phyloP scores from a whole-genome alignment of 495 filamentous ascomycete genomes.

The Penicillium riverlandense region DNA sequence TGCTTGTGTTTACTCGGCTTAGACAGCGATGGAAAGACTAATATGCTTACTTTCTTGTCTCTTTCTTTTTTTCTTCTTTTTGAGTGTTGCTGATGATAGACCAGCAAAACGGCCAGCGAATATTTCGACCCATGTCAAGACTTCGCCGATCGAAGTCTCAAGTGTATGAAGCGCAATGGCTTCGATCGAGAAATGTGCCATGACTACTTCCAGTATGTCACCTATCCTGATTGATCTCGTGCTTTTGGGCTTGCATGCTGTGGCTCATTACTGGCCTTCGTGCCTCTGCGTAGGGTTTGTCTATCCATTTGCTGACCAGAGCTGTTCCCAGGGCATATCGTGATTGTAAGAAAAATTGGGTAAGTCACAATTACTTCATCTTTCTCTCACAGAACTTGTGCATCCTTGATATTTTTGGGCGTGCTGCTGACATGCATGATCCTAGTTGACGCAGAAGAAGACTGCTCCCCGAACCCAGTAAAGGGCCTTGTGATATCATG shows the following conservation, averaged over 20 bases:
- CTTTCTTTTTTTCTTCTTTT: neutral
- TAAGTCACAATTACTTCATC: slow-evolving; percentile 33
- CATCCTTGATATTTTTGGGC: no score
- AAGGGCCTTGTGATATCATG: no score
- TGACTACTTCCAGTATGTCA: slow-evolving; percentile 82
- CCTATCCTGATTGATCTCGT: neutral
- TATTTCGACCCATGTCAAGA: slow-evolving; percentile 94
- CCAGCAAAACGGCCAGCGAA: slow-evolving; percentile 74
- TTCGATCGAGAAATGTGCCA: slow-evolving; percentile 79
- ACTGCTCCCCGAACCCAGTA: no score
- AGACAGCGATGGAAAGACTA: slow-evolving; percentile 13
- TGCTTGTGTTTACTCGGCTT: slow-evolving; percentile 15
- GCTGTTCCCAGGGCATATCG: slow-evolving; percentile 66
- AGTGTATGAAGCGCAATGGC: slow-evolving; percentile 79
- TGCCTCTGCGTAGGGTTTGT: no score
- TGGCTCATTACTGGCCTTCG: neutral
- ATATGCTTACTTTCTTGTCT: neutral
- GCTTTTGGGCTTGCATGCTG: neutral
- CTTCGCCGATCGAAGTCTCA: slow-evolving; percentile 76
- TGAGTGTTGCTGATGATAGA: neutral
- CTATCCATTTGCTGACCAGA: no score
- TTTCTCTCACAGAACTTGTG: neutral
- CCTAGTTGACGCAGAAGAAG: no score
- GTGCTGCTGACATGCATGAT: no score
- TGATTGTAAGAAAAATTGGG: slow-evolving; percentile 92